These are phyloP conservation scores for Eremothecium cymbalariae DNA, from an alignment of 1,139 yeast genomes.

Conservation along the genomic window DNA sequence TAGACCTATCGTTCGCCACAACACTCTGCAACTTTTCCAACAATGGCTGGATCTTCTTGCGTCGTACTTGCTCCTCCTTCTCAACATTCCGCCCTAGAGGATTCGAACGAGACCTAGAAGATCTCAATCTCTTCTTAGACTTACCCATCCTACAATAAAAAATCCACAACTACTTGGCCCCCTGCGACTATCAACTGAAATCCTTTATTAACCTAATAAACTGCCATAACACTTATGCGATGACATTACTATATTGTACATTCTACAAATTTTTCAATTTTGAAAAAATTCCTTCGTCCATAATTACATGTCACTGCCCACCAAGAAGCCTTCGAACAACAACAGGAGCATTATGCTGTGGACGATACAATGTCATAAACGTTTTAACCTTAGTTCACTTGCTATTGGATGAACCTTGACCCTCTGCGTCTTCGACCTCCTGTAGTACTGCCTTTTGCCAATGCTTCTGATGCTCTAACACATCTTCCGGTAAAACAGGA, in stretches of 20 bases:
- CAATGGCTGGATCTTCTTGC: constrained; percentile 58
- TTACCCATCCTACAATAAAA: too few relatives aligned
- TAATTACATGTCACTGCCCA: too few relatives aligned
- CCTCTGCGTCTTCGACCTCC: constrained; percentile 10
- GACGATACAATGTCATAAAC: too few relatives aligned
- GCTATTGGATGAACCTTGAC: background rate
- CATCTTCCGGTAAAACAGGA: constrained; percentile 27
- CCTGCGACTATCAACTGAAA: too few relatives aligned
- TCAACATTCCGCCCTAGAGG: constrained; percentile 35
- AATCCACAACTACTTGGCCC: too few relatives aligned
- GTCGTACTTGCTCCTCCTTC: constrained; percentile 45
- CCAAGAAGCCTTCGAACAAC: too few relatives aligned
- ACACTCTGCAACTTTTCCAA: constrained; percentile 55
- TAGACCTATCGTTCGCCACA: constrained; percentile 62
- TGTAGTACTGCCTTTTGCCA: constrained; percentile 13
- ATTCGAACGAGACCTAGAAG: constrained; percentile 45
- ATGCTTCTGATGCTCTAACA: constrained; percentile 15
- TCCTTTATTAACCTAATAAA: too few relatives aligned
- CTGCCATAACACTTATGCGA: too few relatives aligned
- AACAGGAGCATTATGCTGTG: too few relatives aligned
- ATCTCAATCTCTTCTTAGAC: constrained; percentile 61
- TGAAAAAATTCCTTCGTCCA: too few relatives aligned
- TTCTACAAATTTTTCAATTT: too few relatives aligned
- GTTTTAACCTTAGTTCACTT: background rate
- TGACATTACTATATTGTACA: too few relatives aligned